A percentile compares a stretch with the other conserved stretches of the same genome.
These are phyloP conservation scores for Phytophthora lateralis DNA, from an alignment of 352 stramenopile species.

Conservation along the genomic window DNA sequence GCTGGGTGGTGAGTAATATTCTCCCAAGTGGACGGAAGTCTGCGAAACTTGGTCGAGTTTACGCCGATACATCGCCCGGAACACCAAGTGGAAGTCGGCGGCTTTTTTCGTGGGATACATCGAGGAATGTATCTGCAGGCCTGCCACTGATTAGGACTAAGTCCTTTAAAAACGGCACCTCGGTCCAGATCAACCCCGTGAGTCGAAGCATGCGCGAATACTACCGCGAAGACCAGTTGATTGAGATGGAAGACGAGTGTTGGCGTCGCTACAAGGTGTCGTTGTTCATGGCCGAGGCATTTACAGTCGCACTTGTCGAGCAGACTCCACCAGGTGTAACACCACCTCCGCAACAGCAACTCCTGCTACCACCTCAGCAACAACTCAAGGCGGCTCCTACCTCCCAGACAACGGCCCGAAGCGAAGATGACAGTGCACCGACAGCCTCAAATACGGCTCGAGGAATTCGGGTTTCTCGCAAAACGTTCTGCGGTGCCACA, in stretches of 20 bases:
- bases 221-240: conserved; percentile 50
- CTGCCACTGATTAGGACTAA: conserved; percentile 41
- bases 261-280: conserved; percentile 77
- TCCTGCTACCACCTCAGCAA: background rate
- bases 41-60: conserved; percentile 17
- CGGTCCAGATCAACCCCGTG: conserved; percentile 61
- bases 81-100: conserved; percentile 4
- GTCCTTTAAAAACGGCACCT: conserved; percentile 57
- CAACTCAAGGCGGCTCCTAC: background rate
- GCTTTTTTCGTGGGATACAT: conserved; percentile 19
- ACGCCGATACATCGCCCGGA: conserved; percentile 9
- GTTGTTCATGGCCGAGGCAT: conserved; percentile 57
- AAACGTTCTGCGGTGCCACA: conserved; percentile 47
- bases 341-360: background rate
- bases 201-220: conserved; percentile 54
- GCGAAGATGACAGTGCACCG: conserved; percentile 19
- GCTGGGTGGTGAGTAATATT: conserved; percentile 14
- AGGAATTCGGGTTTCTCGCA: conserved; percentile 33
- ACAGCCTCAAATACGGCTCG: conserved; percentile 28
- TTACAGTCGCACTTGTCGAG: conserved; percentile 12
- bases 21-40: conserved; percentile 18
- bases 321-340: background rate
- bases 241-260: conserved; percentile 73
- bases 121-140: conserved; percentile 2
- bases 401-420: conserved; percentile 3